phyloP scores from a whole-genome alignment of 495 filamentous ascomycete genomes.

The Penicillium ochrochloron region DNA sequence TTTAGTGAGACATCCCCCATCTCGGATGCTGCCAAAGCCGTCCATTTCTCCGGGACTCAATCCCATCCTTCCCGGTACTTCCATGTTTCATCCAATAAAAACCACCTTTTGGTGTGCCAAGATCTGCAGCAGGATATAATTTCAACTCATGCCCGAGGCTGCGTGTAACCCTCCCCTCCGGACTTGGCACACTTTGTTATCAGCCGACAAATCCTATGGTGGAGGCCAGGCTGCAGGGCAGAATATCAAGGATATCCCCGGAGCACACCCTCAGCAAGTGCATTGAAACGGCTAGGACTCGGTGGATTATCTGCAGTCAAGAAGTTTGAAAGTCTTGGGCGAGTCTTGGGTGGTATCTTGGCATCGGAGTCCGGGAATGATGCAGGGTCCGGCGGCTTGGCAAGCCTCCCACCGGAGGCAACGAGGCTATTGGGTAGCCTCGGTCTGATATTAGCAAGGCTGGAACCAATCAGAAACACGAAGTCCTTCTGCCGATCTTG shows the following conservation, averaged over 20 bases:
- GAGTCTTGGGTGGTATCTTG: constrained; percentile 34
- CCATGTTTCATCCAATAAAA: constrained; percentile 9
- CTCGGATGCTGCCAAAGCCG: neutral
- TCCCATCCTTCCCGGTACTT: neutral
- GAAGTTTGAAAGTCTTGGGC: constrained; percentile 9
- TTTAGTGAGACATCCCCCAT: neutral
- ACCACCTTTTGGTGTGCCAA: neutral
- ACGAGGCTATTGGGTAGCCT: constrained; percentile 1
- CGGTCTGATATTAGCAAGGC: neutral
- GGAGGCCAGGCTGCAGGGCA: neutral
- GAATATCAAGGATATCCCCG: neutral
- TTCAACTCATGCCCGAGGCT: constrained; percentile 4
- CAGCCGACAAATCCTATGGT: neutral
- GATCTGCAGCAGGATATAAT: constrained; percentile 4
- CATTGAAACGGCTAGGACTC: constrained; percentile 4
- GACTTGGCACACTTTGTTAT: constrained; percentile 12
- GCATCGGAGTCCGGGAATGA: constrained; percentile 29
- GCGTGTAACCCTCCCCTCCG: constrained; percentile 21
- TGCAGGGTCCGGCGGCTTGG: constrained; percentile 23
- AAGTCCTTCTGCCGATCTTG: neutral
- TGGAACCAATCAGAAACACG: neutral
- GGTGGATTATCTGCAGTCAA: constrained; percentile 17
- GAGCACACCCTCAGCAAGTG: neutral
- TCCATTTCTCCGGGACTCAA: neutral
- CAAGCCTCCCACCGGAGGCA: constrained; percentile 1